Conservation (phyloP, 495 filamentous ascomycete genomes). For the Trichoderma orchidacearum region DNA sequence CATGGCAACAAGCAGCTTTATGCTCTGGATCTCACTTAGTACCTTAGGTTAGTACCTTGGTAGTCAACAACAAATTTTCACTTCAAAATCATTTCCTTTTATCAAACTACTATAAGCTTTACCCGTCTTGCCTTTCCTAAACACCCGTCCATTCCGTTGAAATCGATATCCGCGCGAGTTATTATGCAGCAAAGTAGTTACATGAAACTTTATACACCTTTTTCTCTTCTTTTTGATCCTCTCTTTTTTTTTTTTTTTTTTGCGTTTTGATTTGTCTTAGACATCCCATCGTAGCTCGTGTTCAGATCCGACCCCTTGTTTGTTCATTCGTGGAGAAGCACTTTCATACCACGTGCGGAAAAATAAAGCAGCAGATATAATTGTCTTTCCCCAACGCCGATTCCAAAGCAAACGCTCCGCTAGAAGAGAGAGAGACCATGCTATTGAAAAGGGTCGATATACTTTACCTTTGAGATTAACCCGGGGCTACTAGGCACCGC, state of each 20-base stretch:
- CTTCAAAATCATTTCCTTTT: too few species aligned
- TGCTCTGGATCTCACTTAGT: too few species aligned
- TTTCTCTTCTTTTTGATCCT: background rate
- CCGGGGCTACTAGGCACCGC: background rate
- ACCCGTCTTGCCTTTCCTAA: background rate
- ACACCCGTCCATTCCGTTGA: background rate
- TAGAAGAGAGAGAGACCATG: background rate
- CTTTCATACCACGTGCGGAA: conserved; percentile 8
- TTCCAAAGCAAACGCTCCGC: conserved; percentile 13
- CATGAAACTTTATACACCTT: background rate
- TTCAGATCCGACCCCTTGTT: conserved; percentile 11
- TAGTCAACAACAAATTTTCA: too few species aligned
- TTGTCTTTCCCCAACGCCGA: conserved; percentile 26
- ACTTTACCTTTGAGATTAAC: background rate
- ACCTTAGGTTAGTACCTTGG: too few species aligned
- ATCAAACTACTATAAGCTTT: too few species aligned
- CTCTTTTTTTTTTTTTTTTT: background rate
- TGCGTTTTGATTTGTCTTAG: background rate
- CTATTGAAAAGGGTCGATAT: background rate
- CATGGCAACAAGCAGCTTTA: too few species aligned
- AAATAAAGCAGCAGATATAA: conserved; percentile 1
- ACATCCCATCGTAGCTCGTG: conserved; percentile 18
- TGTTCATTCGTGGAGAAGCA: conserved; percentile 6
- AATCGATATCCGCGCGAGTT: background rate
- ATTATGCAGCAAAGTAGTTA: background rate